Percentiles rank a stretch among this genome's conserved stretches.
phyloP scores from a whole-genome alignment of 2,329 filamentous ascomycete genomes.

The Aspergillus texensis region DNA sequence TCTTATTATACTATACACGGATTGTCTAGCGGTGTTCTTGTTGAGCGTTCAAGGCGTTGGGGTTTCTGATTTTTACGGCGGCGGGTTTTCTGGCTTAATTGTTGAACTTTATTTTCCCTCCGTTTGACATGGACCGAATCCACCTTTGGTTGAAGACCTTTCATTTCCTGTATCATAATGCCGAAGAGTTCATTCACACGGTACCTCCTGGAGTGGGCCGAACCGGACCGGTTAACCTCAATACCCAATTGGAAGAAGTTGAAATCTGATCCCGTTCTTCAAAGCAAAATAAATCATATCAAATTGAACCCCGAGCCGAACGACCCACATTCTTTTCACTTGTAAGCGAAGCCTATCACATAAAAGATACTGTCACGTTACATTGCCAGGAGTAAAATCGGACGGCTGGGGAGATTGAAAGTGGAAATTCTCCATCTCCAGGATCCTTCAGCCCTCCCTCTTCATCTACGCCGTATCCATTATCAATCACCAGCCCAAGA shows the following conservation, averaged over 20 bases:
- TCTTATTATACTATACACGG: neutral
- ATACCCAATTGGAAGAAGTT: neutral
- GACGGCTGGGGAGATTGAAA: constrained; percentile 1
- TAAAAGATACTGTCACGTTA: neutral
- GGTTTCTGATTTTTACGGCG: neutral
- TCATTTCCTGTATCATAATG: neutral
- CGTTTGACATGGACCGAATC: neutral
- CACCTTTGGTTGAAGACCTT: neutral
- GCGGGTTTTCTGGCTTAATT: neutral
- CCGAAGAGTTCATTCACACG: neutral
- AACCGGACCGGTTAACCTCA: neutral
- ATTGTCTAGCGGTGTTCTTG: neutral
- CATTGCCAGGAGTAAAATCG: no score
- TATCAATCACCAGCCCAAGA: neutral
- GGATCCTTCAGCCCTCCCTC: neutral
- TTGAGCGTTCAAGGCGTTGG: constrained; percentile 1
- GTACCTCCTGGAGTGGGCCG: constrained; percentile 7
- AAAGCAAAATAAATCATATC: neutral
- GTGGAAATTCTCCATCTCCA: neutral
- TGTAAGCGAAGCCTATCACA: neutral
- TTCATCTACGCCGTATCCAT: neutral
- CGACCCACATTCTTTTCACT: neutral
- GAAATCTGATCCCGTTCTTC: neutral
- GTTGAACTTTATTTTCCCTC: neutral
- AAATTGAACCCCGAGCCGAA: neutral